These are phyloP conservation scores for Colletotrichum chrysophilum DNA, from an alignment of 2,329 filamentous ascomycete species.

Conservation along the genomic window DNA sequence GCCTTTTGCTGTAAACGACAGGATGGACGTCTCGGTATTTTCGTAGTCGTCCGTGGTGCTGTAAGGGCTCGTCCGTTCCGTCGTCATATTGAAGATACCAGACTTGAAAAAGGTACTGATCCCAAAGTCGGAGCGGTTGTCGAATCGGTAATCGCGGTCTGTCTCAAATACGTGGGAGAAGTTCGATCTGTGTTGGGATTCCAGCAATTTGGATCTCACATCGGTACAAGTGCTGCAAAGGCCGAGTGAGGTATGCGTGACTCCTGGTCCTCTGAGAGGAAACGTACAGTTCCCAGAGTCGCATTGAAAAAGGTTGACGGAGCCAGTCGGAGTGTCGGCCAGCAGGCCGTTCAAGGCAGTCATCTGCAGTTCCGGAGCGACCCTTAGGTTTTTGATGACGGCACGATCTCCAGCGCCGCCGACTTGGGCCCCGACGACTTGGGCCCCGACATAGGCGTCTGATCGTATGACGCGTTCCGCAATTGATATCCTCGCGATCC, in stretches of 20 bases:
- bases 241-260: not conserved
- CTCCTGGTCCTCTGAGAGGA: not conserved
- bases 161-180: not conserved
- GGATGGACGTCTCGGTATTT: not conserved
- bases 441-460: not conserved
- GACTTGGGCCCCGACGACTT: not conserved
- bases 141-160: not conserved
- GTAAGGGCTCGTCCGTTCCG: not conserved
- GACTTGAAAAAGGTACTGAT: not conserved
- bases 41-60: not conserved
- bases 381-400: not conserved
- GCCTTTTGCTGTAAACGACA: not conserved
- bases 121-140: not conserved
- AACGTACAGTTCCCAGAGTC: not conserved
- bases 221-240: not conserved
- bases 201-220: not conserved
- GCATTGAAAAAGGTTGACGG: not conserved
- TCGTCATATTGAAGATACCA: not conserved
- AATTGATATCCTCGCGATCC: not conserved
- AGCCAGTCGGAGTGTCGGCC: not conserved
- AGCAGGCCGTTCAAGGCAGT: not conserved
- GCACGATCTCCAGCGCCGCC: not conserved
- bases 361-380: not conserved
- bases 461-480: not conserved
- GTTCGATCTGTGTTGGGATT: not conserved